A percentile compares a stretch with the other conserved stretches of the same genome.
phyloP scores from a whole-genome alignment of 352 stramenopile genomes.

The Phytophthora foliorum region DNA sequence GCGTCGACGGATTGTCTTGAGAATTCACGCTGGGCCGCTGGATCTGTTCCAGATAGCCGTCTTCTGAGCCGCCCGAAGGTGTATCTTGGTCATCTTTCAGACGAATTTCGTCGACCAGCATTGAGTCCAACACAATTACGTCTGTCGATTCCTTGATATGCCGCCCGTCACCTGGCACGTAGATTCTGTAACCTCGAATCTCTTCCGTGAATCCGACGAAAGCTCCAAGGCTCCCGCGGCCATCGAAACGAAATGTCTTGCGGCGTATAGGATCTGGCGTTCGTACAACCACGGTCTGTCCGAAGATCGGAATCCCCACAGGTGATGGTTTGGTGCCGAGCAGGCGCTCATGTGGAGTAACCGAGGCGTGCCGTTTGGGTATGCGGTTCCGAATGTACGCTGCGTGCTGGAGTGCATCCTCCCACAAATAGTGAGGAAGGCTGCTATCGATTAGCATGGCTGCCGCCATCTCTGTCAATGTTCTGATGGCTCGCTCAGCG shows the following conservation, averaged over 20 bases:
- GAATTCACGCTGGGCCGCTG: too few relatives aligned
- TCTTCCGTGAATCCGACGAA: background rate
- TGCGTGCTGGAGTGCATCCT: conserved; percentile 6
- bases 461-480: conserved; percentile 9
- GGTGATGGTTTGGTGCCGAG: background rate
- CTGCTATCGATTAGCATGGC: conserved; percentile 8
- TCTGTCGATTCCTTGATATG: background rate
- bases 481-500: background rate
- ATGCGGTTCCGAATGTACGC: conserved; percentile 16
- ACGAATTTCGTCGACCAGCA: too few relatives aligned
- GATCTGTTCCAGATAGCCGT: conserved; percentile 10
- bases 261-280: conserved; percentile 2
- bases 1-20: too few relatives aligned
- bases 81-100: too few relatives aligned
- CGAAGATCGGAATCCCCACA: background rate
- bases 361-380: background rate
- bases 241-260: conserved; percentile 9
- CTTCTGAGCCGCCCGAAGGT: too few relatives aligned
- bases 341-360: conserved; percentile 9
- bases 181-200: background rate
- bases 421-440: conserved; percentile 9
- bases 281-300: background rate
- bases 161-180: background rate
- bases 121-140: background rate
- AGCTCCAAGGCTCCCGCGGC: background rate